phyloP scores from a whole-genome alignment of 192 early-diverging fungal species.

The Martensiomyces pterosporus region DNA sequence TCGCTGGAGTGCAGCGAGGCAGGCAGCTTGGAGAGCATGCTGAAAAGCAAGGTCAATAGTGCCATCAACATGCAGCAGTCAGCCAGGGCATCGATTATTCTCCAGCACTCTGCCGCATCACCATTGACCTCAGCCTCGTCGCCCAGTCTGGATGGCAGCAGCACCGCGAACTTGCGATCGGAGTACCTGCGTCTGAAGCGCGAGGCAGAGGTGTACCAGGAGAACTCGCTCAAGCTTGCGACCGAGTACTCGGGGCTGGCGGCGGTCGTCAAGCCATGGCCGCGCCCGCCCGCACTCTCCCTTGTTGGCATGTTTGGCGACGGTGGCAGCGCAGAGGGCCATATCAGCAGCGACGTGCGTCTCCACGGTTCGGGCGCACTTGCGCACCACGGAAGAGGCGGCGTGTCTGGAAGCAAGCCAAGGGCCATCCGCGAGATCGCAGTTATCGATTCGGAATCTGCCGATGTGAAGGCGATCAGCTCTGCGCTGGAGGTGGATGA shows the following conservation, averaged over 20 bases:
- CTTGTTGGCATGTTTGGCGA: constrained; percentile 8
- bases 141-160: no score
- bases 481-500: constrained; percentile 33
- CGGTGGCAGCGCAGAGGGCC: not conserved
- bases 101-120: constrained; percentile 2
- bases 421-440: constrained; percentile 1
- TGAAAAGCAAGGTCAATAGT: constrained; percentile 19
- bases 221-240: constrained; percentile 18
- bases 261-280: constrained; percentile 29
- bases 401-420: not conserved
- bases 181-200: constrained; percentile 27
- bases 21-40: no score
- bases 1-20: constrained; percentile 15
- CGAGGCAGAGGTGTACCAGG: constrained; percentile 14
- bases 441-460: constrained; percentile 16
- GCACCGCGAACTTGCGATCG: constrained; percentile 10
- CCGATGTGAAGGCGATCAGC: constrained; percentile 25
- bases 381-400: not conserved
- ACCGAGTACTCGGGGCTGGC: constrained; percentile 39
- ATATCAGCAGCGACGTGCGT: not conserved
- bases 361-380: not conserved
- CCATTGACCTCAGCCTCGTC: no score
- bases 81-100: constrained; percentile 8
- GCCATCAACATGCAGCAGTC: constrained; percentile 31
- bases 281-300: constrained; percentile 13